Base-by-base conservation (phyloP, 305 asterid genomes). In the Solanum hybrid region DNA sequence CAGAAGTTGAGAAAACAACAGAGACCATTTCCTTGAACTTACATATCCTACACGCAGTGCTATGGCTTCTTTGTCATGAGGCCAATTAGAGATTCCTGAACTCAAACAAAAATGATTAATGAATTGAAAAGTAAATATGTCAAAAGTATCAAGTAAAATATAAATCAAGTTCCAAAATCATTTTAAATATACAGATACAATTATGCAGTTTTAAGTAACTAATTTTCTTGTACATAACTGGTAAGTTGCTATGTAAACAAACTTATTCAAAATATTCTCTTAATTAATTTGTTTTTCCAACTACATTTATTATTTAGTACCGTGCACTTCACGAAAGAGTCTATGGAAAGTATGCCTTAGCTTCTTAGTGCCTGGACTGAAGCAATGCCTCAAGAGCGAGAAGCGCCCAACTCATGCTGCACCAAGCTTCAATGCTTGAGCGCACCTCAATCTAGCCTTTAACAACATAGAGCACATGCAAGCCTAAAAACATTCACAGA, bases 11-110 rank as follows among this genome's bases (percentile, higher is more conserved):
- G 37, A 81, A 40, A 42, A 81, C 86, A 81, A 27, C 37, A 27
- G 37, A 81, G 86, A 81, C 86, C 26, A 81, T 85, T 20, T 56
- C 13, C 35, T 22, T 84, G 46, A 81, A 88, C 98, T 81, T 95
- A 96, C 99, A 91, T 95, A 93, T 93, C 99, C 99, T 89, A 95
- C 85, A 82, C 98, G 98, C 91, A 95, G 91, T 87, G 69, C 86
- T 75, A 90, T 93, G 86, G 98, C 98, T 89, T 95, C 99, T 93
- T 92, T 91, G 91, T 95, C 97, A 86, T 92, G 79, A 89, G 88
- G 94, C 97, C 96, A 95, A 89, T 89, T 86, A 86, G 96, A 93
- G 89, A 89, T 79, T 85, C 96, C 99, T 96, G 94, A 56, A 32
- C 51, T 32, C 51, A 31, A 10, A 81, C 37, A 56, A 85, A 85